Conservation (phyloP, 129 eudicot species). For the Apium graveolens region DNA sequence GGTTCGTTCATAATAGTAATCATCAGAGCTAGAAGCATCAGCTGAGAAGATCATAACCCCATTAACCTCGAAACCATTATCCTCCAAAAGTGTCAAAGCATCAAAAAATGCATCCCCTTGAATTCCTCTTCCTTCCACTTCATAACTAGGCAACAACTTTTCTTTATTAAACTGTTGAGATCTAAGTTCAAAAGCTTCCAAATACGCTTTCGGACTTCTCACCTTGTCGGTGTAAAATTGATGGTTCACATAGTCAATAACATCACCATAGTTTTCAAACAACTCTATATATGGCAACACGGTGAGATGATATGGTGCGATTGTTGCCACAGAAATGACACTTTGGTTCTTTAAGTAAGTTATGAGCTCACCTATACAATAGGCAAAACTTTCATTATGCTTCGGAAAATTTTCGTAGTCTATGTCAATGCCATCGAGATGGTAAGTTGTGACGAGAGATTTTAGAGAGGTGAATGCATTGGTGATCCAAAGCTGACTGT, state of each 20-base stretch:
- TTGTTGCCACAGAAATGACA: constrained; percentile 52
- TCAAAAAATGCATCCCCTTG: constrained; percentile 63
- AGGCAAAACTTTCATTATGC: constrained; percentile 39
- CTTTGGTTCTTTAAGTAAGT: constrained; percentile 49
- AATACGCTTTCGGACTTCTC: constrained; percentile 33
- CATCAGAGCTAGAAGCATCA: constrained; percentile 46
- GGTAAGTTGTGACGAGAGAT: constrained; percentile 36
- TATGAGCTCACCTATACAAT: constrained; percentile 66
- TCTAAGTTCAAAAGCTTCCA: constrained; percentile 34
- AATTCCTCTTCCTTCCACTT: constrained; percentile 68
- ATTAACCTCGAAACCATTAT: constrained; percentile 40
- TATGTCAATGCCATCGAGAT: constrained; percentile 63
- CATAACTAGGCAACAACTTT: constrained; percentile 62
- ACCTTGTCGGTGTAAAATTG: constrained; percentile 70
- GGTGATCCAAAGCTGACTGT: constrained; percentile 40
- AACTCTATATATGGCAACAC: constrained; percentile 28
- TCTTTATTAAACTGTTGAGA: constrained; percentile 28
- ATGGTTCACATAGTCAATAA: constrained; percentile 44
- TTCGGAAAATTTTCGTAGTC: constrained; percentile 59
- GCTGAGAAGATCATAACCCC: constrained; percentile 76
- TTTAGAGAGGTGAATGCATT: constrained; percentile 49
- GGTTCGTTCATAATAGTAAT: constrained; percentile 43
- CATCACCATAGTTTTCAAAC: constrained; percentile 18
- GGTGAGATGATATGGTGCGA: constrained; percentile 50
- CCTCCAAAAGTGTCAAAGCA: constrained; percentile 37